phyloP scores from a whole-genome alignment of 2,329 filamentous ascomycete genomes.

The Purpureocillium lavendulum region DNA sequence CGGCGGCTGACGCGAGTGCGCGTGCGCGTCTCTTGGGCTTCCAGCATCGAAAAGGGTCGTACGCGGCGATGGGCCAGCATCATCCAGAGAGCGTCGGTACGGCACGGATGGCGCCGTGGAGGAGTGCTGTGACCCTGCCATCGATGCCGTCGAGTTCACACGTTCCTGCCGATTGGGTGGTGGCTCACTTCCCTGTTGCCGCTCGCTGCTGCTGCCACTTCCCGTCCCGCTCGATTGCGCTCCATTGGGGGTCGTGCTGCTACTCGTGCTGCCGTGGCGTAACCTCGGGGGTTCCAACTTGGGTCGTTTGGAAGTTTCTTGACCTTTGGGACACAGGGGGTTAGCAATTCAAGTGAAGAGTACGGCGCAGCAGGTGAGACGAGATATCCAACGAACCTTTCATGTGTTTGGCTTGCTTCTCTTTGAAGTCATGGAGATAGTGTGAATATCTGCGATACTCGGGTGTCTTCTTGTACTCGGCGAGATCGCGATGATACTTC shows the following conservation, averaged over 20 bases:
- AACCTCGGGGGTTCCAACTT: constrained; percentile 33
- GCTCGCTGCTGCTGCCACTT: constrained; percentile 41
- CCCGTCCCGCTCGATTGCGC: constrained; percentile 27
- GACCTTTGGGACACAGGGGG: constrained; percentile 8
- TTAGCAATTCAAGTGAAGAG: constrained; percentile 4
- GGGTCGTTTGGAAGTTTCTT: constrained; percentile 37
- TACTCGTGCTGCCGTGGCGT: constrained; percentile 30
- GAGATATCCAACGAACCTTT: constrained; percentile 41
- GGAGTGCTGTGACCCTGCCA: constrained; percentile 35
- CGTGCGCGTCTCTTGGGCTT: constrained; percentile 16
- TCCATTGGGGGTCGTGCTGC: constrained; percentile 28
- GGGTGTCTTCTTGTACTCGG: constrained; percentile 69
- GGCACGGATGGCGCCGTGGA: constrained; percentile 25
- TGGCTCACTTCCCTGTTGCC: constrained; percentile 38
- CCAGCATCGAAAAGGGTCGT: constrained; percentile 24
- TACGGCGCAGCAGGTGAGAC: too few species aligned
- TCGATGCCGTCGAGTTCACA: constrained; percentile 38
- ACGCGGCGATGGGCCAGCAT: constrained; percentile 34
- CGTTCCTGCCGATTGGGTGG: constrained; percentile 37
- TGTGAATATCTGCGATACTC: constrained; percentile 60
- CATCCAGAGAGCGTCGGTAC: constrained; percentile 31
- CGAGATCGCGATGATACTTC: constrained; percentile 63
- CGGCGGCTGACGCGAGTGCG: constrained; percentile 16
- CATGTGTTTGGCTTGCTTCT: constrained; percentile 52
- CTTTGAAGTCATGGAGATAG: constrained; percentile 72